A percentile compares a stretch with the other conserved stretches of the same genome.
Conservation (phyloP, 805 yeast species). For the Sporopachydermia quercuum region DNA sequence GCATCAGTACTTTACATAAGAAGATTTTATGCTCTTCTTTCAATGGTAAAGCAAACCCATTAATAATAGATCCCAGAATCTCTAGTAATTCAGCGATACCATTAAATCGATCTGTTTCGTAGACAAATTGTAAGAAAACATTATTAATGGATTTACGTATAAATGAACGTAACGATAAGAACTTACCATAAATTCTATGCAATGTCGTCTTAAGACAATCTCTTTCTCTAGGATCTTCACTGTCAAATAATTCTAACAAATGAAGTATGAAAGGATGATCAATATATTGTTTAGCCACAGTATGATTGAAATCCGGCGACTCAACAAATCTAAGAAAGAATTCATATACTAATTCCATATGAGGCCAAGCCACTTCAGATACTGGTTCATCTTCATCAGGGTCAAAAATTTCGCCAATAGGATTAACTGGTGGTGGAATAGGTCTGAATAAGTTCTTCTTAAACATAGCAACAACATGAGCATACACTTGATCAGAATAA, state of each 20-base stretch:
- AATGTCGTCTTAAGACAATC: conserved; percentile 90
- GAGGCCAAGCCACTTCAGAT: conserved; percentile 95
- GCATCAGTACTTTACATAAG: conserved; percentile 71
- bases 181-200: conserved; percentile 93
- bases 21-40: conserved; percentile 95
- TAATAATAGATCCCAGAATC: conserved; percentile 89
- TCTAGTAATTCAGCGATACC: conserved; percentile 92
- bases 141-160: conserved; percentile 85
- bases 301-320: conserved; percentile 88
- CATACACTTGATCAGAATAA: conserved; percentile 83
- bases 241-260: conserved; percentile 79
- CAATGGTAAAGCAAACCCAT: conserved; percentile 93
- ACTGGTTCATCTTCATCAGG: conserved; percentile 99
- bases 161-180: conserved; percentile 74
- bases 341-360: conserved; percentile 93
- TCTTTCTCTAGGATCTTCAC: conserved; percentile 93
- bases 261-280: conserved; percentile 80
- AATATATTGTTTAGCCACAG: conserved; percentile 81
- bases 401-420: conserved; percentile 88
- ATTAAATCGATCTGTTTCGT: conserved; percentile 91
- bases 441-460: conserved; percentile 82
- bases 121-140: conserved; percentile 82
- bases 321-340: conserved; percentile 86
- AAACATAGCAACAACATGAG: conserved; percentile 81
- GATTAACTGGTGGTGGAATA: conserved; percentile 96